These are phyloP conservation scores for Heterococcus sp. DNA, from an alignment of 108 stramenopile species.

Conservation along the genomic window DNA sequence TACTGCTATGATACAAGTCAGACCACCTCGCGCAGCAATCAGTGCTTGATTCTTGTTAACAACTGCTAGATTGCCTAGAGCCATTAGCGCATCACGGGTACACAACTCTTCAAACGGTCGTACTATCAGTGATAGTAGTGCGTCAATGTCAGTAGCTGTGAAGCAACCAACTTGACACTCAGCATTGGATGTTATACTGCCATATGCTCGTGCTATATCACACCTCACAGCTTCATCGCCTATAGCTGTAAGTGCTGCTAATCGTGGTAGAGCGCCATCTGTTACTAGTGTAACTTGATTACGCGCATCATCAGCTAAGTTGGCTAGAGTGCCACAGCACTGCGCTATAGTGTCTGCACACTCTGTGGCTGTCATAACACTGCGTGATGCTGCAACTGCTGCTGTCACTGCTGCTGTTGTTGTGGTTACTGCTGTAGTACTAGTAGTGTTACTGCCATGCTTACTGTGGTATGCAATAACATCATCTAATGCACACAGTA, in stretches of 20 bases:
- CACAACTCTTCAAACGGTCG: constrained; percentile 53
- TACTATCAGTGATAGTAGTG: constrained; percentile 46
- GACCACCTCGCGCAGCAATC: constrained; percentile 50
- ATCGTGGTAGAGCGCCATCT: constrained; percentile 50
- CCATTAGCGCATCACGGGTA: constrained; percentile 58
- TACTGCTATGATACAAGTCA: constrained; percentile 44
- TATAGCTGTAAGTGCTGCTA: constrained; percentile 38
- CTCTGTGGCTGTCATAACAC: too few species aligned
- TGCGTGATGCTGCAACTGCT: constrained; percentile 42
- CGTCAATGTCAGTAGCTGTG: constrained; percentile 49
- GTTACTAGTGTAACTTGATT: constrained; percentile 41
- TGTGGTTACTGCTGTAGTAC: too few species aligned
- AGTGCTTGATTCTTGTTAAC: constrained; percentile 50
- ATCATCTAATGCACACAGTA: constrained; percentile 17
- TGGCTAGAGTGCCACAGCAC: constrained; percentile 53
- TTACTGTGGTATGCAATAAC: background rate
- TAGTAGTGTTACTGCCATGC: constrained; percentile 19
- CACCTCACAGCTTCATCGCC: constrained; percentile 50
- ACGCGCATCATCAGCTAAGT: constrained; percentile 51
- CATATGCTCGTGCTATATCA: constrained; percentile 54
- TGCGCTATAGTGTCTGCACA: constrained; percentile 50
- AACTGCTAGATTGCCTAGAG: constrained; percentile 64
- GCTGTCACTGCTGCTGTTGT: constrained; percentile 23
- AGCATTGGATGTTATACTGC: constrained; percentile 55
- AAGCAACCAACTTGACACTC: constrained; percentile 64